phyloP scores from a whole-genome alignment of 1,284 basidiomycete species.

The Ceratobasidium sp. region DNA sequence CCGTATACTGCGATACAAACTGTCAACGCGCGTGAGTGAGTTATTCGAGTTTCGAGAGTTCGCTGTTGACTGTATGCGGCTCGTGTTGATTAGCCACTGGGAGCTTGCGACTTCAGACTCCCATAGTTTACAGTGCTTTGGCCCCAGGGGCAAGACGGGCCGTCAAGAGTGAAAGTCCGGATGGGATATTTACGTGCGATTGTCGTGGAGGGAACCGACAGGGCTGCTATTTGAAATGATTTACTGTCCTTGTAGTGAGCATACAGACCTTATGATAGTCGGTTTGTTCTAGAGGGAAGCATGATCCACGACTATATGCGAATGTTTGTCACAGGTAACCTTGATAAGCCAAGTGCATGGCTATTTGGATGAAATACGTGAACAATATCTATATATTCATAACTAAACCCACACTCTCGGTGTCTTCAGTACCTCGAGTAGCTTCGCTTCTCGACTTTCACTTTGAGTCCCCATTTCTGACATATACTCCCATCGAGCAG shows the following conservation, averaged over 20 bases:
- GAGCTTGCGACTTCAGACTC: conserved; percentile 6
- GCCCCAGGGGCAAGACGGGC: background rate
- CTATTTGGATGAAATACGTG: too few relatives aligned
- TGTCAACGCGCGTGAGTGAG: conserved; percentile 11
- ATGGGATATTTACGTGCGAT: too few relatives aligned
- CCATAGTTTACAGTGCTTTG: background rate
- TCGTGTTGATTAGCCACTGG: background rate
- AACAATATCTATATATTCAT: too few relatives aligned
- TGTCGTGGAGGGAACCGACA: too few relatives aligned
- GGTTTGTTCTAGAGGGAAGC: too few relatives aligned
- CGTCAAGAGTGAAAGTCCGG: background rate
- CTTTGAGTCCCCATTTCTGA: conserved; percentile 77
- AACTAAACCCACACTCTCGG: conserved; percentile 77
- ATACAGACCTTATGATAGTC: too few relatives aligned
- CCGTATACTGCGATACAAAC: background rate
- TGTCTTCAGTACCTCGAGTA: conserved; percentile 76
- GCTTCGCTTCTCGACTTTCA: conserved; percentile 77
- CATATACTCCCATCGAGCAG: conserved; percentile 95
- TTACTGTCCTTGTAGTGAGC: too few relatives aligned
- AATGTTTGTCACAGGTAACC: too few relatives aligned
- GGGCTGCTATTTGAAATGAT: too few relatives aligned
- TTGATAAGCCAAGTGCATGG: too few relatives aligned
- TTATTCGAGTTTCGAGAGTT: background rate
- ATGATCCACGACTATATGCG: too few relatives aligned
- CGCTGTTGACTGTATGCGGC: background rate